phyloP scores from a whole-genome alignment of 2,329 filamentous ascomycete species.

The Fusarium denticulatum region DNA sequence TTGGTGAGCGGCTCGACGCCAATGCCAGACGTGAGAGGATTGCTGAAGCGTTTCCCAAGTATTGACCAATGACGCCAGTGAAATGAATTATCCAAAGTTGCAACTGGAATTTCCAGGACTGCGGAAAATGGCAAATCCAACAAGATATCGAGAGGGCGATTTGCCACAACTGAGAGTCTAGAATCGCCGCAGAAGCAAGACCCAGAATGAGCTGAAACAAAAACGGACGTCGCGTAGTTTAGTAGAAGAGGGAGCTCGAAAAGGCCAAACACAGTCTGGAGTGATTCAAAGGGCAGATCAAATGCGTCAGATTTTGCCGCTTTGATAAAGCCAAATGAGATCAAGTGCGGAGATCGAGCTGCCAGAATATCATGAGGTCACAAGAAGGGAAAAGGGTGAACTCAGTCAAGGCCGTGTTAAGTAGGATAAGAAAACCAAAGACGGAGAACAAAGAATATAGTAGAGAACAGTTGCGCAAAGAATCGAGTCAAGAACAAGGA shows the following conservation, averaged over 20 bases:
- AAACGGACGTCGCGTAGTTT: neutral
- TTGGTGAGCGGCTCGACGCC: conserved; percentile 1
- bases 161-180: conserved; percentile 12
- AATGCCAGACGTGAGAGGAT: neutral
- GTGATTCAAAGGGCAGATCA: neutral
- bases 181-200: neutral
- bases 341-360: conserved; percentile 26
- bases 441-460: neutral
- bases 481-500: neutral
- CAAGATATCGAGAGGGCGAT: neutral
- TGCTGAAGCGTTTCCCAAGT: neutral
- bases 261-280: neutral
- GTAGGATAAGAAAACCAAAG: neutral
- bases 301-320: conserved; percentile 29
- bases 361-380: conserved; percentile 1
- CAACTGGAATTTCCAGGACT: neutral
- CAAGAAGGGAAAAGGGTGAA: neutral
- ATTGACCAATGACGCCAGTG: neutral
- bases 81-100: neutral
- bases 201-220: neutral
- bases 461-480: neutral
- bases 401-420: neutral
- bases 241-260: neutral
- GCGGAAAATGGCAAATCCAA: neutral
- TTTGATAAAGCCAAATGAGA: conserved; percentile 14